Evolutionary conservation across 352 stramenopile genomes (phyloP).

Genomic region (Phytophthora constricta): DNA sequence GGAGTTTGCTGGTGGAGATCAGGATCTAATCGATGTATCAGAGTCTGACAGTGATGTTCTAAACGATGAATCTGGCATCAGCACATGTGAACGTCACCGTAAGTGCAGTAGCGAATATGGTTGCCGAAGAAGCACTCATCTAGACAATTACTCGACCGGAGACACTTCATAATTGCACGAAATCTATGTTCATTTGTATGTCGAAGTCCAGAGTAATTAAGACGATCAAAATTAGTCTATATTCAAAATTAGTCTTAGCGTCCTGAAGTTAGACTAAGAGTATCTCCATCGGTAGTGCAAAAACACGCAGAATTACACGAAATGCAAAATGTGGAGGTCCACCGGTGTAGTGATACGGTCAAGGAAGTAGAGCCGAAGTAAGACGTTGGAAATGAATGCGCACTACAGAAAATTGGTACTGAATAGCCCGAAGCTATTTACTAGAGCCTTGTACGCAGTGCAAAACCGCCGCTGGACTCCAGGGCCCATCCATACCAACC

Average conservation of each 20-base stretch:
- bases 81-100: neutral
- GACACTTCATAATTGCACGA: no score
- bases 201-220: neutral
- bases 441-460: no score
- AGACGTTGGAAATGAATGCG: neutral
- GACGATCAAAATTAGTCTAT: neutral
- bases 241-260: conserved; percentile 8
- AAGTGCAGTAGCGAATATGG: neutral
- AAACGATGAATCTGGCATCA: neutral
- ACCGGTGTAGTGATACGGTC: neutral
- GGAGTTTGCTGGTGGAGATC: neutral
- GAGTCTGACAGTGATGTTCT: neutral
- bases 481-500: no score
- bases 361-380: neutral
- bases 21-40: neutral
- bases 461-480: no score
- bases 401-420: neutral
- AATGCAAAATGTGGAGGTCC: neutral
- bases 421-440: neutral
- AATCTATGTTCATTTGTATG: neutral
- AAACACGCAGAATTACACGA: neutral
- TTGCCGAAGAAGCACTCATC: neutral
- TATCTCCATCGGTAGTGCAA: neutral
- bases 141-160: no score
- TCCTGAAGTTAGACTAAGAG: no score